Evolutionary conservation across 2,329 filamentous ascomycete species (phyloP), one percentile per base, ranked within the genome.

Genomic region (Fusarium lateritium): DNA sequence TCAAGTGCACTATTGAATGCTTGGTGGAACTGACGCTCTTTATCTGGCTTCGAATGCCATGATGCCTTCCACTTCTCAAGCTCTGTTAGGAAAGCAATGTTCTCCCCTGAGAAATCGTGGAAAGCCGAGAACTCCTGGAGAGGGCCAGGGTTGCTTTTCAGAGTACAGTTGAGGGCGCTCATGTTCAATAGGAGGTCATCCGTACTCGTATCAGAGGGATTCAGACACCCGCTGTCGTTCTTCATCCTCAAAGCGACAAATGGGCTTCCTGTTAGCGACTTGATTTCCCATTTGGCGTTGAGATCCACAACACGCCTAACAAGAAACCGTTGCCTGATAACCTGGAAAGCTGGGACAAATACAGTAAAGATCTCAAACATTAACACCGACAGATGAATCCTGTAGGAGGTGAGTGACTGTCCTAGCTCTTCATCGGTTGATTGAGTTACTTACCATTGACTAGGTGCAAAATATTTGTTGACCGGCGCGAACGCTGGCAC

Each of bases 71-170:
- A 91, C 49, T 83, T 81, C 2, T 82, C 79, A 3, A 90, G 84
- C n/a, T 82, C 80, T 7, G 83, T 88, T 3, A 92, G 79, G 75
- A 92, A 92, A 34, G 89, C 85, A 67, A 92, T 88, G 71, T 92
- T 92, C 76, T 92, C 90, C 19, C 89, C 89, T 0, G 89, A 91
- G 74, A 92, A 91, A 67, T 92, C 90, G 36, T 85, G 83, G 3
- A 86, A 79, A 0, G 89, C 89, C 0, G 90, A 89, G 74, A 91
- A 92, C 49, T 87, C 78, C 56, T 89, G 86, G 0, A 92, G 82
- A 0, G 86, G 86, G 1, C 83, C 79, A 0, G 88, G 85, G 72
- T 90, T 89, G 54, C 83, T 80, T 33, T 83, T 79, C 0, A 92
- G 79, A 4, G 87, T 85, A 60, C 86, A 82, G 57, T 92, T 88